These are phyloP conservation scores for Termitomyces heimii DNA, from an alignment of 768 basidiomycete species.

Conservation along the genomic window DNA sequence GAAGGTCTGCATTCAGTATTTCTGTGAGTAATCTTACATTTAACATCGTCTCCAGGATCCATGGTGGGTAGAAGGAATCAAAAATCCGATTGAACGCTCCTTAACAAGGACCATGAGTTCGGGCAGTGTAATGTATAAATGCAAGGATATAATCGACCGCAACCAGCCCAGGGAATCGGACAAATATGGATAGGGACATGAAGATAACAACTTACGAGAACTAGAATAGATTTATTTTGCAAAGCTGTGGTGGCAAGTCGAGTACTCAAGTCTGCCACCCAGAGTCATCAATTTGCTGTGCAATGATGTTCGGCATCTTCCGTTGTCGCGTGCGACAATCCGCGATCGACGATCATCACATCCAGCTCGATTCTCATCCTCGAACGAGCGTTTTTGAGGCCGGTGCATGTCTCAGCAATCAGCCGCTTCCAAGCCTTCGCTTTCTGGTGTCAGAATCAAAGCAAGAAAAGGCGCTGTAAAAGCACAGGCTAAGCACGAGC, in stretches of 20 bases:
- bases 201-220: background rate
- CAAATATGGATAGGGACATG: background rate
- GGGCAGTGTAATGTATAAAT: background rate
- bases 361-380: conserved; percentile 6
- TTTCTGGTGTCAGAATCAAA: conserved; percentile 90
- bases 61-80: conserved; percentile 1
- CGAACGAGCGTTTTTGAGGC: conserved; percentile 15
- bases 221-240: background rate
- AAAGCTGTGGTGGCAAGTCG: background rate
- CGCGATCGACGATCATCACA: background rate
- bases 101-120: background rate
- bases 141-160: background rate
- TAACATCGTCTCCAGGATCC: conserved; percentile 6
- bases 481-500: conserved; percentile 92
- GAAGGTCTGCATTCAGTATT: background rate
- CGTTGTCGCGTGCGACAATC: conserved; percentile 6
- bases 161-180: background rate
- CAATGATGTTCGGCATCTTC: conserved; percentile 9
- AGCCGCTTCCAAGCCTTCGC: conserved; percentile 78
- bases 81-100: background rate
- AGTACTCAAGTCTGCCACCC: too few species aligned
- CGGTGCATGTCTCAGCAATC: conserved; percentile 91
- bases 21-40: conserved; percentile 2
- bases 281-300: background rate
- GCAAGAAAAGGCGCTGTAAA: conserved; percentile 91